A percentile compares a stretch with the other conserved stretches of the same genome.
Evolutionary conservation across 2,329 filamentous ascomycete species (phyloP).

Genomic region (Aspergillus aculeatus): DNA sequence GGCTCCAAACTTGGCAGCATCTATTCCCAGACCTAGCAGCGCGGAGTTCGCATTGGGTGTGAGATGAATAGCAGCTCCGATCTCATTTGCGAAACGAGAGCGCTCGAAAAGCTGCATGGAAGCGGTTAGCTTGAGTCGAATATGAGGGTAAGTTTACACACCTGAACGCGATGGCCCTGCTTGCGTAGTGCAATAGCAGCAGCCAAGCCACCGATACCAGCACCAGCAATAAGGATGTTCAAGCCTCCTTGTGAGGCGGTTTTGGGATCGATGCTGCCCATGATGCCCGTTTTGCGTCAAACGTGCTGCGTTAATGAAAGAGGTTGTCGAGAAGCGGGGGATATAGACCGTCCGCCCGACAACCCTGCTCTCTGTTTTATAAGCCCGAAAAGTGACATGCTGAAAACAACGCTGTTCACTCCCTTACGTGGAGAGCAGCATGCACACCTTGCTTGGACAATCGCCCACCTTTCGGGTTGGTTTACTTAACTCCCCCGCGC

Average conservation of each 20-base stretch:
- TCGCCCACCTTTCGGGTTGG: neutral
- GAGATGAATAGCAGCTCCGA: slow-evolving; percentile 62
- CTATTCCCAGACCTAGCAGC: slow-evolving; percentile 48
- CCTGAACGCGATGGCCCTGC: slow-evolving; percentile 51
- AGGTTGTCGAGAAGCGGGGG: neutral
- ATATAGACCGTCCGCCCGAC: neutral
- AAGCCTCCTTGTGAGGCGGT: slow-evolving; percentile 17
- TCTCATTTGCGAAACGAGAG: slow-evolving; percentile 56
- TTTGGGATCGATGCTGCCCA: slow-evolving; percentile 18
- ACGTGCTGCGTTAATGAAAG: neutral
- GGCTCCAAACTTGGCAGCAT: slow-evolving; percentile 42
- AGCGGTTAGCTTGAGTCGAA: neutral
- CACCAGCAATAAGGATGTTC: slow-evolving; percentile 34
- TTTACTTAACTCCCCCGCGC: neutral
- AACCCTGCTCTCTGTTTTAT: neutral
- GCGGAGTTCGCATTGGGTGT: slow-evolving; percentile 62
- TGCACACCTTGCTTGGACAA: neutral
- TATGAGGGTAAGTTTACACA: neutral
- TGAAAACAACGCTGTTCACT: neutral
- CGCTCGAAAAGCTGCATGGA: slow-evolving; percentile 53
- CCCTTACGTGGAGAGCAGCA: neutral
- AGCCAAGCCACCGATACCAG: slow-evolving; percentile 35
- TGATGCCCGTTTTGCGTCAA: slow-evolving; percentile 8
- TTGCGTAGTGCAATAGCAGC: slow-evolving; percentile 51
- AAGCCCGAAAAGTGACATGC: neutral